Evolutionary conservation across 75 land plant genomes (phyloP).

Genomic region (Azolla pinnata): DNA sequence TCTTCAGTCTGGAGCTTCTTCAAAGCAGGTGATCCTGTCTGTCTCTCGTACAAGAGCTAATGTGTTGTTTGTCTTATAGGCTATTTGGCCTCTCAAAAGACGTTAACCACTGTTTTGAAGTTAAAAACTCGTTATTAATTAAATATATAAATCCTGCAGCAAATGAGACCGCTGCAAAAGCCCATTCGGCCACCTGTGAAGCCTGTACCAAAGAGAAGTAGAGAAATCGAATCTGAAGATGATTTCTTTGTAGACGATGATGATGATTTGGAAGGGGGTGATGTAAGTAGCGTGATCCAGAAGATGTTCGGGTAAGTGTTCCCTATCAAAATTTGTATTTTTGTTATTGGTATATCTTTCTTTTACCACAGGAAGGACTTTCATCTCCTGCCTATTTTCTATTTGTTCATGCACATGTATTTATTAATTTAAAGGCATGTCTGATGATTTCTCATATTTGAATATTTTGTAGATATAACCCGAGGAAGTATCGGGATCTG

Average conservation of each 20-base stretch:
- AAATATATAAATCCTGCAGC: too few relatives aligned
- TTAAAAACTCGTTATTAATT: too few relatives aligned
- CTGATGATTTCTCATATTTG: neutral
- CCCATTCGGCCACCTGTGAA: too few relatives aligned
- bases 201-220: neutral
- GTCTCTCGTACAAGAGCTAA: too few relatives aligned
- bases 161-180: too few relatives aligned
- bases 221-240: neutral
- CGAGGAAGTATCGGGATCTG: constrained; percentile 25
- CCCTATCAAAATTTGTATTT: too few relatives aligned
- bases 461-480: constrained; percentile 20
- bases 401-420: neutral
- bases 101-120: too few relatives aligned
- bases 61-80: too few relatives aligned
- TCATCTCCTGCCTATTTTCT: neutral
- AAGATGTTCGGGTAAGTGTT: constrained; percentile 27
- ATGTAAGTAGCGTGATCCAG: constrained; percentile 23
- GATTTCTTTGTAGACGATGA: constrained; percentile 19
- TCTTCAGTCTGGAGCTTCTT: neutral
- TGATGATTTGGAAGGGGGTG: constrained; percentile 11
- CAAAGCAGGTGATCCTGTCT: neutral
- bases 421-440: neutral
- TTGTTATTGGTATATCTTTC: too few relatives aligned
- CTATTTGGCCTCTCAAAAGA: too few relatives aligned
- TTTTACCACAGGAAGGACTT: too few relatives aligned